Conservation (phyloP, 164 flowering plant species). For the Malania oleifera region DNA sequence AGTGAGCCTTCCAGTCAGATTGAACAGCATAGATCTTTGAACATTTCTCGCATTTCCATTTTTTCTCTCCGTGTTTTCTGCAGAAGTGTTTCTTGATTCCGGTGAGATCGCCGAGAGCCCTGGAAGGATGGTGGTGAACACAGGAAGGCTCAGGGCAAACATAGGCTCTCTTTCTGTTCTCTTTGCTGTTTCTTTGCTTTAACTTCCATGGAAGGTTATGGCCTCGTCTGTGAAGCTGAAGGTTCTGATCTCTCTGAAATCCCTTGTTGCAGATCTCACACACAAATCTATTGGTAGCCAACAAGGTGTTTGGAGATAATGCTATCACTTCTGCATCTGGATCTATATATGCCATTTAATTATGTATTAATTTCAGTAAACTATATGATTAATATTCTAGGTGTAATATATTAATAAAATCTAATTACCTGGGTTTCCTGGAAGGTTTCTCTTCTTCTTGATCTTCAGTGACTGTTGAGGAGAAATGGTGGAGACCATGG, state of each 20-base stretch:
- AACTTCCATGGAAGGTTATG: constrained; percentile 97
- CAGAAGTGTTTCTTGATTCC: constrained; percentile 90
- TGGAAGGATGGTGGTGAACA: constrained; percentile 75
- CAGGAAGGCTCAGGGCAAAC: constrained; percentile 83
- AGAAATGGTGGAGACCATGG: constrained; percentile 26
- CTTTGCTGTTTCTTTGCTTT: constrained; percentile 64
- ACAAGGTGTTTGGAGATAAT: constrained; percentile 68
- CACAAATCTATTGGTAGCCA: constrained; percentile 82
- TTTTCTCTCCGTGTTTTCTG: constrained; percentile 91
- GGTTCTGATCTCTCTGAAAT: constrained; percentile 93
- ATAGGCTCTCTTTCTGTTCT: constrained; percentile 60
- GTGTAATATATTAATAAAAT: not conserved
- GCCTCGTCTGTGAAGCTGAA: constrained; percentile 92
- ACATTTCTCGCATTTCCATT: constrained; percentile 86
- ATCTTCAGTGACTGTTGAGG: constrained; percentile 34
- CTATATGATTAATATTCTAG: no score
- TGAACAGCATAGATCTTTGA: constrained; percentile 89
- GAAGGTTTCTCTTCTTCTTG: constrained; percentile 80
- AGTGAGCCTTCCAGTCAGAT: constrained; percentile 94
- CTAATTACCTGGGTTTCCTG: constrained; percentile 80
- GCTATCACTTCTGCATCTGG: constrained; percentile 96
- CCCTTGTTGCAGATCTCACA: constrained; percentile 98
- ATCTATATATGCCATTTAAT: constrained; percentile 29
- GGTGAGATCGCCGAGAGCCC: constrained; percentile 99
- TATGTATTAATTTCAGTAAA: not conserved